phyloP scores from a whole-genome alignment of 2,329 filamentous ascomycete species.

The Nemania abortiva region DNA sequence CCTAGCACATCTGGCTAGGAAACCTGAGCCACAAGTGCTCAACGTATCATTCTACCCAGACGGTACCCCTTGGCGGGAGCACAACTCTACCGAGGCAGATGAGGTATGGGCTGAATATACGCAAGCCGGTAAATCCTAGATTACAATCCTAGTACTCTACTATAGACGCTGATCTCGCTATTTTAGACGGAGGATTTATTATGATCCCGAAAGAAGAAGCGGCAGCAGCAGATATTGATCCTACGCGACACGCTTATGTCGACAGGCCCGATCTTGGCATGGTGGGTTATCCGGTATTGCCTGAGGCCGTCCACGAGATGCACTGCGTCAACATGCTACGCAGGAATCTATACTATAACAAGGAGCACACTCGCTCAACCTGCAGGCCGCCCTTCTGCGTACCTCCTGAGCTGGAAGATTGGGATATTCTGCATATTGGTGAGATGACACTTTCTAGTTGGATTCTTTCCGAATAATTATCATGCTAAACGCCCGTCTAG shows the following conservation, averaged over 20 bases:
- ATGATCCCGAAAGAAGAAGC: conserved; percentile 27
- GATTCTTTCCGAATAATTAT: neutral
- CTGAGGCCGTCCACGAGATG: conserved; percentile 22
- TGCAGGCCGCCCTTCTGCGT: conserved; percentile 13
- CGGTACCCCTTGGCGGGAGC: conserved; percentile 11
- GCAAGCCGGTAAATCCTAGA: conserved; percentile 13
- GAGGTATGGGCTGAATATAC: conserved; percentile 17
- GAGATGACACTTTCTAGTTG: neutral
- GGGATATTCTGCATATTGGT: conserved; percentile 18
- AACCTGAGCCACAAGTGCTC: no score
- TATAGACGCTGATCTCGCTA: neutral
- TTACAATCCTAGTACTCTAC: neutral
- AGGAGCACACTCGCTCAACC: neutral
- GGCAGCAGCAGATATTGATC: conserved; percentile 11
- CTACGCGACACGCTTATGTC: conserved; percentile 10
- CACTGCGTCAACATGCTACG: conserved; percentile 20
- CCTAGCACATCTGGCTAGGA: no score
- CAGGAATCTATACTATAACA: conserved; percentile 21
- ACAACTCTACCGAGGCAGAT: conserved; percentile 17
- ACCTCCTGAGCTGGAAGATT: conserved; percentile 7
- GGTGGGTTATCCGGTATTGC: conserved; percentile 22
- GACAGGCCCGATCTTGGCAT: conserved; percentile 20
- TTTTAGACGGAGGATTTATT: conserved; percentile 8
- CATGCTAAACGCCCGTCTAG: neutral
- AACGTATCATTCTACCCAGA: conserved; percentile 19